Conservation (phyloP, 1,139 yeast species). For the Candida labiduridarum region DNA sequence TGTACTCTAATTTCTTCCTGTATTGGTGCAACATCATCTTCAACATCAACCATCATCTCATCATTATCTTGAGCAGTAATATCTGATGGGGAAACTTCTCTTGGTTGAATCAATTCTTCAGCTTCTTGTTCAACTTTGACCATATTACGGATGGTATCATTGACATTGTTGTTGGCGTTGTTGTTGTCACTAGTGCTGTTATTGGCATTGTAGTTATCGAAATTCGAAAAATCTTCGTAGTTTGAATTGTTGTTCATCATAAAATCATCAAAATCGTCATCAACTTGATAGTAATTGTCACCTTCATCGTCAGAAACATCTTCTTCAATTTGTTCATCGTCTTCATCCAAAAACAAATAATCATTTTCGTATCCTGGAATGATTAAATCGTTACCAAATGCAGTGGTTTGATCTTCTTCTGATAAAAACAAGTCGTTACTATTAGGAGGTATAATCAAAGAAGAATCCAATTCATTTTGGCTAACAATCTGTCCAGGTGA, state of each 20-base stretch:
- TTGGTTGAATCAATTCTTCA: constrained; percentile 4
- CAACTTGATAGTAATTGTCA: constrained; percentile 43
- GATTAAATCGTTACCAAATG: constrained; percentile 11
- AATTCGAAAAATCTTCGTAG: constrained; percentile 10
- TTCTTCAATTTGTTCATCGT: constrained; percentile 37
- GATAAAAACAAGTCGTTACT: constrained; percentile 8
- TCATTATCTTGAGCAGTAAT: constrained; percentile 6
- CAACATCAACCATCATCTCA: constrained; percentile 7
- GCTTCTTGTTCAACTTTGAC: background rate
- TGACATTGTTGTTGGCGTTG: constrained; percentile 3
- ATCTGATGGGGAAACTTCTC: constrained; percentile 7
- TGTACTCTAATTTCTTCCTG: background rate
- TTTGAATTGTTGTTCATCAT: constrained; percentile 22
- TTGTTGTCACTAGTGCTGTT: constrained; percentile 8
- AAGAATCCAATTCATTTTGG: constrained; percentile 26
- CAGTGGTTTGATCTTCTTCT: constrained; percentile 3
- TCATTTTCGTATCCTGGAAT: constrained; percentile 42
- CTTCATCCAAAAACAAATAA: constrained; percentile 34
- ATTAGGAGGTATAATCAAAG: constrained; percentile 30
- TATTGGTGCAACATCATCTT: background rate
- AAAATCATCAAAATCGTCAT: constrained; percentile 39
- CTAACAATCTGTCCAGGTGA: constrained; percentile 46
- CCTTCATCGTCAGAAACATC: constrained; percentile 42
- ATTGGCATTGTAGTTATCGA: constrained; percentile 12
- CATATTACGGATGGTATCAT: background rate